phyloP scores from a whole-genome alignment of 306 rosid species.

The barrel medic (Medicago truncatula) region MtrunA17r5.0-ANR NC_053046.1:6804001-6804500 shows the following conservation, averaged over 20 bases:
- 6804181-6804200: conserved; percentile 78
- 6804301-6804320: not conserved
- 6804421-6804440: not conserved
- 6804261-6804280: not conserved
- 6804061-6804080: conserved; percentile 37
- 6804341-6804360: not conserved
- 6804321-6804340: not conserved
- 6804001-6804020: conserved; percentile 33
- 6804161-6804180: conserved; percentile 93
- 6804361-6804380: too few relatives aligned
- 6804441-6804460: not conserved
- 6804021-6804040: conserved; percentile 42
- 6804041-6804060: conserved; percentile 45
- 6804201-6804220: not conserved
- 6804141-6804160: conserved; percentile 83
- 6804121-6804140: conserved; percentile 87
- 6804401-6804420: not conserved
- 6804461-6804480: not conserved
- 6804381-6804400: not conserved
- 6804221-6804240: not conserved
- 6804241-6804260: not conserved
- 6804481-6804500: not conserved
- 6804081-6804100: conserved; percentile 94
- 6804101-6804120: conserved; percentile 97
- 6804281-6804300: not conserved